These are phyloP conservation scores for Carex arenaria DNA, from an alignment of 202 grass and related monocot species.

Conservation along the genomic window DNA sequence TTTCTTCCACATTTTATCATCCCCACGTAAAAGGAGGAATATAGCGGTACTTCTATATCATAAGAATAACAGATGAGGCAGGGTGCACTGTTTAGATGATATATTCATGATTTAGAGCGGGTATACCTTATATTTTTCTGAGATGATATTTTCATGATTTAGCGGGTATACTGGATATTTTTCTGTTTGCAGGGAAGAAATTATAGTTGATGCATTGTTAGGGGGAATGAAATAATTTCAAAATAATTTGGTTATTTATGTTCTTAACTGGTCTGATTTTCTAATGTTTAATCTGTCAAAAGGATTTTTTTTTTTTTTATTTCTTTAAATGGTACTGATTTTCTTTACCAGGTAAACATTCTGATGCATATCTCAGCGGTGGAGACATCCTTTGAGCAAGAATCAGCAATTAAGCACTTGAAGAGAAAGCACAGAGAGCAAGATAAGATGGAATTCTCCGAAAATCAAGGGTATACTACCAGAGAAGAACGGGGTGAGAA, in stretches of 20 bases:
- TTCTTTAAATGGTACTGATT: background rate
- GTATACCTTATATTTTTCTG: background rate
- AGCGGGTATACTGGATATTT: background rate
- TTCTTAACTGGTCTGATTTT: background rate
- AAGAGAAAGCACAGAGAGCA: conserved; percentile 62
- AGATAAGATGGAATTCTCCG: conserved; percentile 36
- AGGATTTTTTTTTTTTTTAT: background rate
- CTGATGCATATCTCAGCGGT: conserved; percentile 68
- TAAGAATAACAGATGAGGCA: background rate
- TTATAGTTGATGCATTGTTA: background rate
- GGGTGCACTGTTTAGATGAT: background rate
- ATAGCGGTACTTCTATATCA: background rate
- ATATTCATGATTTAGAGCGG: background rate
- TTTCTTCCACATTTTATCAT: background rate
- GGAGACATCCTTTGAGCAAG: conserved; percentile 27
- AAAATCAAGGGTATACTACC: background rate
- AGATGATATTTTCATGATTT: background rate
- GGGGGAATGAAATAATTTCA: background rate
- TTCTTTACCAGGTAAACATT: conserved; percentile 68
- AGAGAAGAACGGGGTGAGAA: conserved; percentile 12
- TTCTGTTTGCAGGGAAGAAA: background rate
- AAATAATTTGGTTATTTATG: background rate
- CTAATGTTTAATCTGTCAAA: background rate
- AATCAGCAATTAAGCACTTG: conserved; percentile 41
- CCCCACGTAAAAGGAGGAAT: background rate